A percentile compares a stretch with the other conserved stretches of the same genome.
These are phyloP conservation scores for Fusarium chaquense DNA, from an alignment of 2,329 filamentous ascomycete genomes.

Conservation along the genomic window DNA sequence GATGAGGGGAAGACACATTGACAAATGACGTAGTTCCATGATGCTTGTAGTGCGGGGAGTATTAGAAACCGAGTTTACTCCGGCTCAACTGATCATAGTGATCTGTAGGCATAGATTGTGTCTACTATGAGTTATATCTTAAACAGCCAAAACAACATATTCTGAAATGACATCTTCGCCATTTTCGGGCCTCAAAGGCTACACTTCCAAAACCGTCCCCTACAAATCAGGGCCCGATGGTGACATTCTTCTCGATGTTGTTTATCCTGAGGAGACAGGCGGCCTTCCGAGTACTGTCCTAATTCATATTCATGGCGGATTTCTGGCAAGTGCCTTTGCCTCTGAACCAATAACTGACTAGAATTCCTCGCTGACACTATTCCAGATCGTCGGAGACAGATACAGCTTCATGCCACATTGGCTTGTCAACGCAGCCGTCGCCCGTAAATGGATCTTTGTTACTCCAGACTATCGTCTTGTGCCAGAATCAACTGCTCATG, in stretches of 20 bases:
- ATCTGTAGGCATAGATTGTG: neutral
- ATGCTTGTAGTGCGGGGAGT: neutral
- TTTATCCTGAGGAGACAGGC: conserved; percentile 30
- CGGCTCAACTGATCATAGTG: neutral
- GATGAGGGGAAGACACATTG: neutral
- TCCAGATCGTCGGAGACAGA: conserved; percentile 39
- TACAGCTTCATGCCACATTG: conserved; percentile 40
- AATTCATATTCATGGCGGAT: conserved; percentile 42
- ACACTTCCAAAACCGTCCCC: conserved; percentile 26
- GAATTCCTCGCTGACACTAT: neutral
- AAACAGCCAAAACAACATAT: fast-evolving
- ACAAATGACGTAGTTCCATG: neutral
- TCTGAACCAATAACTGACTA: fast-evolving
- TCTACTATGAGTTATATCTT: neutral
- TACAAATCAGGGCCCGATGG: conserved; percentile 32
- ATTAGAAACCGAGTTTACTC: neutral
- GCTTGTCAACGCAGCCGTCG: conserved; percentile 32
- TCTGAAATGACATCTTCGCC: conserved; percentile 2
- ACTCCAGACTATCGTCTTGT: conserved; percentile 43
- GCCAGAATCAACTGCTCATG: conserved; percentile 39
- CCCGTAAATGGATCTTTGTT: conserved; percentile 44
- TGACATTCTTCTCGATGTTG: conserved; percentile 33
- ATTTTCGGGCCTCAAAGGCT: conserved; percentile 24
- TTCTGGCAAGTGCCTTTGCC: neutral
- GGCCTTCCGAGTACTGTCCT: conserved; percentile 26